Evolutionary conservation across 2,329 filamentous ascomycete genomes (phyloP).

Genomic region (Aspergillus novofumigatus): DNA sequence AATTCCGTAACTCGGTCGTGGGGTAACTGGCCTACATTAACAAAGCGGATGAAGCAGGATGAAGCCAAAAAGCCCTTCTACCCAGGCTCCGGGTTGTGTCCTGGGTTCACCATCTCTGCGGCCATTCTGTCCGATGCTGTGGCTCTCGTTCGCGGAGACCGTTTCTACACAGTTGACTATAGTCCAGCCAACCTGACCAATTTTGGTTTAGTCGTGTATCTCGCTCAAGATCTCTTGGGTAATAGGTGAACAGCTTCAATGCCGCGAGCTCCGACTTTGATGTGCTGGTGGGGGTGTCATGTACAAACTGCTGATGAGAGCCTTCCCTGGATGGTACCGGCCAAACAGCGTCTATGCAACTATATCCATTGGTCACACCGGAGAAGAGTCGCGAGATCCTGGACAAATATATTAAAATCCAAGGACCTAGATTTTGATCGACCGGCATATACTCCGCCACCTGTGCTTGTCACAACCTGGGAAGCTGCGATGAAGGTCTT

Average conservation of each 20-base stretch:
- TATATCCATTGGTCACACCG: slow-evolving; percentile 5
- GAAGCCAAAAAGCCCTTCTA: slow-evolving; percentile 4
- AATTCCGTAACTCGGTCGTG: slow-evolving; percentile 39
- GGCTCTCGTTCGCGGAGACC: slow-evolving; percentile 4
- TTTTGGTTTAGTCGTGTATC: not conserved
- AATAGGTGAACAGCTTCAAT: not conserved
- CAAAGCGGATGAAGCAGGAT: too few relatives aligned
- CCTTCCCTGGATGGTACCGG: slow-evolving; percentile 4
- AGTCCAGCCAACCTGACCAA: slow-evolving; percentile 4
- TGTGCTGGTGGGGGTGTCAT: slow-evolving; percentile 4
- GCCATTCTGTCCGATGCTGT: slow-evolving; percentile 5
- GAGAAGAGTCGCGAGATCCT: not conserved
- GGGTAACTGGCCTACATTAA: slow-evolving; percentile 39
- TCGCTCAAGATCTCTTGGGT: not conserved
- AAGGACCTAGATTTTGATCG: not conserved
- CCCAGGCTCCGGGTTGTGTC: slow-evolving; percentile 6
- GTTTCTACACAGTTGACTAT: slow-evolving; percentile 7
- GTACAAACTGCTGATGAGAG: slow-evolving; percentile 5
- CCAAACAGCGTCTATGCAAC: slow-evolving; percentile 4
- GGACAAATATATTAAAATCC: not conserved
- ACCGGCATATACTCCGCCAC: not conserved
- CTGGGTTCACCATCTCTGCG: slow-evolving; percentile 4
- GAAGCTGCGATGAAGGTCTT: not conserved
- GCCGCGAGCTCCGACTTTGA: not conserved
- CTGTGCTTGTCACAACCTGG: not conserved